These are phyloP conservation scores for Saccharomycopsis babjevae DNA, from an alignment of 805 yeast genomes.

Conservation along the genomic window DNA sequence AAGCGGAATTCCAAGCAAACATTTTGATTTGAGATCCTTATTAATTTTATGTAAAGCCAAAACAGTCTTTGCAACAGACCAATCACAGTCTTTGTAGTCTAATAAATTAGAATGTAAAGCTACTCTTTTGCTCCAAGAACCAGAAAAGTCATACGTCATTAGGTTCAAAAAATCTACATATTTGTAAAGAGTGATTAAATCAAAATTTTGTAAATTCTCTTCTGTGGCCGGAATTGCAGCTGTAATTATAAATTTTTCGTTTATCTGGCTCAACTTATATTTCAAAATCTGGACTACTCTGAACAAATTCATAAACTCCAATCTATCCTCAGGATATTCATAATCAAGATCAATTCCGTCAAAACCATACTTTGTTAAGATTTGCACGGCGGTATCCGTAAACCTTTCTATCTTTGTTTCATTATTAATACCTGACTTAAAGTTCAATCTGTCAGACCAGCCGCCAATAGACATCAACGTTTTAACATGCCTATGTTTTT, in stretches of 20 bases:
- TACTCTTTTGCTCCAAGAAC: constrained; percentile 56
- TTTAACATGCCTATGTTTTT: constrained; percentile 33
- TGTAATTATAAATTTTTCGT: constrained; percentile 39
- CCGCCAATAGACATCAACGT: constrained; percentile 81
- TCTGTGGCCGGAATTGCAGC: constrained; percentile 69
- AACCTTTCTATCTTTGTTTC: constrained; percentile 34
- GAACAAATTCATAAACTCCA: constrained; percentile 37
- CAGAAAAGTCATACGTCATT: constrained; percentile 87
- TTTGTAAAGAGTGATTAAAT: constrained; percentile 44
- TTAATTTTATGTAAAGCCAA: constrained; percentile 32
- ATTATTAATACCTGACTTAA: constrained; percentile 36
- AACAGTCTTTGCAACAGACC: constrained; percentile 43
- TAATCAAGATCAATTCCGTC: constrained; percentile 94
- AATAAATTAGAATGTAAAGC: constrained; percentile 67
- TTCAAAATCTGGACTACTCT: constrained; percentile 34
- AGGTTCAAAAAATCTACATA: constrained; percentile 66
- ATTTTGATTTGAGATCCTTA: constrained; percentile 34
- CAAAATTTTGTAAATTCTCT: constrained; percentile 34
- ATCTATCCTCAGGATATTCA: constrained; percentile 63
- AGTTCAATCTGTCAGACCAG: constrained; percentile 42
- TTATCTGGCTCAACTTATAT: constrained; percentile 30
- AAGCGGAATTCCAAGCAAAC: constrained; percentile 78
- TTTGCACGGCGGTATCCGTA: constrained; percentile 36
- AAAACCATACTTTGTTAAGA: constrained; percentile 48
- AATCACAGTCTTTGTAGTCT: constrained; percentile 26